Conservation (phyloP, 768 basidiomycete genomes). For the Cystobasidium onofrii region DNA sequence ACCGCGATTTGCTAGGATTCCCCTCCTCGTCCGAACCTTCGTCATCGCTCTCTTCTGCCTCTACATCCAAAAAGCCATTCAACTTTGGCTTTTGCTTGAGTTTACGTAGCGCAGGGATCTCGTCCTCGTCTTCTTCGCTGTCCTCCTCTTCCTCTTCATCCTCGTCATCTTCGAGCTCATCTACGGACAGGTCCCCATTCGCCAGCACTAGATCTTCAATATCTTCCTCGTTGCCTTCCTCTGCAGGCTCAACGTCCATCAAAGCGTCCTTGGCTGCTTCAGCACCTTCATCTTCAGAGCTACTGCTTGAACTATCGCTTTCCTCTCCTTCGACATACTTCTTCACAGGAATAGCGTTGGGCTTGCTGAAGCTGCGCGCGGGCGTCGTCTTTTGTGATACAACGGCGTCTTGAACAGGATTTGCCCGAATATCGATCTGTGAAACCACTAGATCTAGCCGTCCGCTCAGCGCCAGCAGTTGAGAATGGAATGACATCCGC, state of each 20-base stretch:
- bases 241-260: conserved; percentile 54
- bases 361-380: conserved; percentile 45
- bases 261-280: conserved; percentile 49
- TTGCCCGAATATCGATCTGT: conserved; percentile 80
- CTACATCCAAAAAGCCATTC: conserved; percentile 47
- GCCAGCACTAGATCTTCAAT: conserved; percentile 41
- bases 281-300: conserved; percentile 54
- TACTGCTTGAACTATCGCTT: conserved; percentile 64
- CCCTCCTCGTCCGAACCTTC: conserved; percentile 43
- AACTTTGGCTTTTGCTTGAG: not conserved
- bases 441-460: conserved; percentile 87
- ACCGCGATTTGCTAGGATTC: not conserved
- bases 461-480: conserved; percentile 73
- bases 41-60: conserved; percentile 52
- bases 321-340: conserved; percentile 55
- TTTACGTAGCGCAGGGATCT: conserved; percentile 41
- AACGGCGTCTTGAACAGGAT: not conserved
- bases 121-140: conserved; percentile 46
- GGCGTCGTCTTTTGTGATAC: conserved; percentile 41
- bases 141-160: conserved; percentile 53
- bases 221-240: conserved; percentile 64
- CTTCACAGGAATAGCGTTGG: conserved; percentile 18
- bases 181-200: conserved; percentile 37
- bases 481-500: conserved; percentile 72
- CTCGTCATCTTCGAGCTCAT: conserved; percentile 40